These are phyloP conservation scores for Pseudopyrenochaeta lycopersici DNA, from an alignment of 2,329 filamentous ascomycete species.

Conservation along the genomic window DNA sequence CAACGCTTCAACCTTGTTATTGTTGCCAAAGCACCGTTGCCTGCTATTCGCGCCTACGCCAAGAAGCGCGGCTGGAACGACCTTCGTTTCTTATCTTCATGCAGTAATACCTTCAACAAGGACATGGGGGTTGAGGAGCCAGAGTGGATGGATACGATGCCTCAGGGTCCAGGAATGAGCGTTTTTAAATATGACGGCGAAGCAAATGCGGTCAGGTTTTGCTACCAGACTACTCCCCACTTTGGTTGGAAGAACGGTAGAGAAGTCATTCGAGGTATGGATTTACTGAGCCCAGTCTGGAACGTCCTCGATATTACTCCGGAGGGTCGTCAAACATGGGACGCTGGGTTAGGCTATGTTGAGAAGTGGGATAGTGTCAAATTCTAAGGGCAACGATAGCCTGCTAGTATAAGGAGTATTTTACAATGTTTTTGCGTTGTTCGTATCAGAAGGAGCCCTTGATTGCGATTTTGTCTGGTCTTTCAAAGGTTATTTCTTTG, in stretches of 20 bases:
- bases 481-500: no score
- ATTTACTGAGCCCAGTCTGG: constrained; percentile 12
- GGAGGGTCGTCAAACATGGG: constrained; percentile 8
- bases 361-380: constrained; percentile 7
- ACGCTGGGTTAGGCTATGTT: constrained; percentile 7
- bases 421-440: no score
- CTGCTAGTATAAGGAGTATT: no score
- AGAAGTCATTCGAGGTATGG: constrained; percentile 12
- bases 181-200: constrained; percentile 17
- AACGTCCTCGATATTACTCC: constrained; percentile 17
- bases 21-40: constrained; percentile 14
- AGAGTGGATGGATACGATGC: constrained; percentile 8
- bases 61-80: constrained; percentile 15
- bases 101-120: constrained; percentile 16
- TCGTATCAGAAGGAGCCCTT: no score
- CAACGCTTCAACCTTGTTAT: constrained; percentile 15
- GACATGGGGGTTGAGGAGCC: constrained; percentile 19
- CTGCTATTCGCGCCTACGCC: constrained; percentile 12
- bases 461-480: no score
- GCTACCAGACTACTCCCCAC: constrained; percentile 14
- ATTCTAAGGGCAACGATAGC: neutral
- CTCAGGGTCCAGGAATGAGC: constrained; percentile 16
- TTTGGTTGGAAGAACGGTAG: neutral
- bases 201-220: constrained; percentile 9
- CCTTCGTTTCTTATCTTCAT: constrained; percentile 20